Evolutionary conservation across 2,329 filamentous ascomycete genomes (phyloP).

Genomic region (Fusarium euwallaceae): DNA sequence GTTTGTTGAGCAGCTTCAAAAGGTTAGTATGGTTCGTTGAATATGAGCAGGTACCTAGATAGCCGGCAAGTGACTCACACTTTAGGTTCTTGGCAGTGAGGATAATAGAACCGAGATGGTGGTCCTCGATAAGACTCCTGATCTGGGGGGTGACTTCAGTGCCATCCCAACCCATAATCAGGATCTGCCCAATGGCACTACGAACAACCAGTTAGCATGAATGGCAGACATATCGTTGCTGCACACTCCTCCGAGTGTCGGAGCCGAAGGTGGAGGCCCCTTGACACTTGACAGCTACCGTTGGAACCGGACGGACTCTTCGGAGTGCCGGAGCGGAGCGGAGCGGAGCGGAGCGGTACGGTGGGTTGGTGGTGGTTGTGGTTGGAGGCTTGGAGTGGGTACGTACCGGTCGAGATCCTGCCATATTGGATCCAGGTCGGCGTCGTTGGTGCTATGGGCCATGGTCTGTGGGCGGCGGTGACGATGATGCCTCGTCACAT

Average conservation of each 20-base stretch:
- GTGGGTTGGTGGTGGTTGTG: neutral
- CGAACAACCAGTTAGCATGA: conserved; percentile 43
- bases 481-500: conserved; percentile 45
- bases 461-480: conserved; percentile 52
- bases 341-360: conserved; percentile 1
- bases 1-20: conserved; percentile 87
- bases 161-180: conserved; percentile 90
- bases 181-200: conserved; percentile 80
- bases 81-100: conserved; percentile 88
- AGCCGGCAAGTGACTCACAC: conserved; percentile 65
- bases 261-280: conserved; percentile 38
- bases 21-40: conserved; percentile 31
- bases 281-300: conserved; percentile 7
- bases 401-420: conserved; percentile 82
- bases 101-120: conserved; percentile 90
- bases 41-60: neutral
- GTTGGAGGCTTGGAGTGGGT: conserved; percentile 16
- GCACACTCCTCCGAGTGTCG: conserved; percentile 28
- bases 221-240: neutral
- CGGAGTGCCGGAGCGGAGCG: neutral
- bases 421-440: conserved; percentile 73
- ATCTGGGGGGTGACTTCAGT: conserved; percentile 87
- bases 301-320: neutral
- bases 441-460: conserved; percentile 46
- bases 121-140: conserved; percentile 81